Evolutionary conservation across 257 asterid species (phyloP).

Genomic region (Knoxia roxburghii): DNA sequence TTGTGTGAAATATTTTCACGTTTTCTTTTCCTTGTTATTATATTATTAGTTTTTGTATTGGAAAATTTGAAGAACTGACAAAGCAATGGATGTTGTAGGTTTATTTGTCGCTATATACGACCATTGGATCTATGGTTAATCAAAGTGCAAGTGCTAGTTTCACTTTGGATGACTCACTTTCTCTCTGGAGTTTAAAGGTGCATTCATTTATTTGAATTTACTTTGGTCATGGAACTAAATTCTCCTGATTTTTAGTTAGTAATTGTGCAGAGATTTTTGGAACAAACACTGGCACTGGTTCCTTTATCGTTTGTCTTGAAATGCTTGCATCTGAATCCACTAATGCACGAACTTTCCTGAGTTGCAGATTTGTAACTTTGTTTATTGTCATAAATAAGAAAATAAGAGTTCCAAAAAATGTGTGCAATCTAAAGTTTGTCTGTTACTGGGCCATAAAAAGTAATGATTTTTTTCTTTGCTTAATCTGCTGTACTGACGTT

Average conservation of each 20-base stretch:
- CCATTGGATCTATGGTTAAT: constrained; percentile 64
- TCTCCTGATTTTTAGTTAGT: background rate
- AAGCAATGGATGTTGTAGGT: constrained; percentile 46
- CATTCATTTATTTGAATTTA: background rate
- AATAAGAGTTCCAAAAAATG: background rate
- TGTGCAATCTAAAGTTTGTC: background rate
- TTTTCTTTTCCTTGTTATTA: background rate
- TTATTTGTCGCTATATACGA: constrained; percentile 72
- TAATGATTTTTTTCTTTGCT: background rate
- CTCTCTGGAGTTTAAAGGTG: constrained; percentile 85
- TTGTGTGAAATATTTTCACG: constrained; percentile 6
- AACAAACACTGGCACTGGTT: background rate
- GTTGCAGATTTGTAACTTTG: background rate
- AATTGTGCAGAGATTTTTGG: background rate
- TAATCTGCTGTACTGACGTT: background rate
- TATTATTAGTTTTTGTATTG: too few relatives aligned
- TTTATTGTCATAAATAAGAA: background rate
- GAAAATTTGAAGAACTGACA: background rate
- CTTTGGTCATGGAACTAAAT: background rate
- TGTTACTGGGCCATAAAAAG: background rate
- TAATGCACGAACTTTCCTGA: background rate
- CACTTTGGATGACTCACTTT: constrained; percentile 45
- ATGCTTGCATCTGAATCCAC: background rate
- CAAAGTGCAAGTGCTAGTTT: constrained; percentile 34
- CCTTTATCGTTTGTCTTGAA: background rate